These are phyloP conservation scores for Globisporangium rhizosaccharum DNA, from an alignment of 352 stramenopile genomes.

Conservation along the genomic window DNA sequence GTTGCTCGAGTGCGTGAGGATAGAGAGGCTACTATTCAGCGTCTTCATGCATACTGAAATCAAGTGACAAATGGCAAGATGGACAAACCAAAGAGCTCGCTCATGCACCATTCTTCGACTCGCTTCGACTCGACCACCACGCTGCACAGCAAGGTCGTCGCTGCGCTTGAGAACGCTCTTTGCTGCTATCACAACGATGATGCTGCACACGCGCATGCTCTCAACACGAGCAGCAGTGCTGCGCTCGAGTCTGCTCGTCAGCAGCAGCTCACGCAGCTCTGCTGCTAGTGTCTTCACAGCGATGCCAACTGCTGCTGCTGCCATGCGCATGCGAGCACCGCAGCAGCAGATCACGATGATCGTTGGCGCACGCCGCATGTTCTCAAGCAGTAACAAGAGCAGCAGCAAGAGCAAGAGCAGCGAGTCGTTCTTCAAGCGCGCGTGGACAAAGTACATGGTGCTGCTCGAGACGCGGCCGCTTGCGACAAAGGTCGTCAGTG, in stretches of 20 bases:
- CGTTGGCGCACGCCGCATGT: neutral
- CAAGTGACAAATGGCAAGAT: neutral
- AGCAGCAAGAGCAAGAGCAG: neutral
- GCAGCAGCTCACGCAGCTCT: neutral
- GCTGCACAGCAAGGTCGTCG: neutral
- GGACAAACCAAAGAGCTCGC: neutral
- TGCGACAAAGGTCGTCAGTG: conserved; percentile 63
- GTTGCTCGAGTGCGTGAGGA: neutral
- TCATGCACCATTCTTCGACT: neutral
- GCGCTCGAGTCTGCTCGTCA: neutral
- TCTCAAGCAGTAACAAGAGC: neutral
- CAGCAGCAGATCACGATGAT: neutral
- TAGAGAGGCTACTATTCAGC: neutral
- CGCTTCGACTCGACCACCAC: neutral
- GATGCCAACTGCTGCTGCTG: neutral
- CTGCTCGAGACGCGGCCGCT: conserved; percentile 56
- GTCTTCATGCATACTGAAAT: neutral
- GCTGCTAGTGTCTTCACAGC: neutral
- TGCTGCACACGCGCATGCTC: neutral
- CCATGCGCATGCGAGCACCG: neutral
- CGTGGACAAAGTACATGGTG: conserved; percentile 48
- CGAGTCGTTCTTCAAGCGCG: conserved; percentile 17
- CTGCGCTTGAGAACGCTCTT: neutral
- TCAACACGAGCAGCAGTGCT: neutral
- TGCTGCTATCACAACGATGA: neutral